Conservation (phyloP, 1,284 basidiomycete species). For the Microbotryomycetes sp. region DNA sequence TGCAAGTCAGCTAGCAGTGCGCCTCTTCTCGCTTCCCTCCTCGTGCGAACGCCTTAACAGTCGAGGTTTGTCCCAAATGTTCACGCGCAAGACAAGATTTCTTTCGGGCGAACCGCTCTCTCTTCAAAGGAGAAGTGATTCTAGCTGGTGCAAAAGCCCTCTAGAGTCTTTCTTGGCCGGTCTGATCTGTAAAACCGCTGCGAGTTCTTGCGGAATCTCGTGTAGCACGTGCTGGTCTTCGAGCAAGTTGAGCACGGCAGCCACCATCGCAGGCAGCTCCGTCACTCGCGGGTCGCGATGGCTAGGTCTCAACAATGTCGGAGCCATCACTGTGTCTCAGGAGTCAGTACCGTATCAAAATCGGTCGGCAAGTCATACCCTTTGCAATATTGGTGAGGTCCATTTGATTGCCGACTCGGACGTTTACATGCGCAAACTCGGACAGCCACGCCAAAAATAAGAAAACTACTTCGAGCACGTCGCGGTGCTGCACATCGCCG, state of each 20-base stretch:
- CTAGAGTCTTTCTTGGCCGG: slow-evolving; percentile 1
- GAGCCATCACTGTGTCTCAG: slow-evolving; percentile 25
- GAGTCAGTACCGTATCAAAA: neutral
- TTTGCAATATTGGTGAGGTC: slow-evolving; percentile 12
- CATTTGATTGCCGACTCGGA: slow-evolving; percentile 14
- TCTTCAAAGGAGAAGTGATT: no score
- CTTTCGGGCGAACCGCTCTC: no score
- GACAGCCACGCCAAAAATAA: slow-evolving; percentile 23
- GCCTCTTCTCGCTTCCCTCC: no score
- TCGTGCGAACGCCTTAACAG: no score
- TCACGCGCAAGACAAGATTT: no score
- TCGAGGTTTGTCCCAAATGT: no score
- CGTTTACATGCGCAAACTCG: slow-evolving; percentile 7
- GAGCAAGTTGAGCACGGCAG: slow-evolving; percentile 13
- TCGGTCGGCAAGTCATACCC: slow-evolving; percentile 7
- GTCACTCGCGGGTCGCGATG: slow-evolving; percentile 6
- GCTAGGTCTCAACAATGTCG: slow-evolving; percentile 10
- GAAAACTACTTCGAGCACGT: slow-evolving; percentile 23
- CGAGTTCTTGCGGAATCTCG: slow-evolving; percentile 19
- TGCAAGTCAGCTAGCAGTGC: no score
- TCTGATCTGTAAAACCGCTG: slow-evolving; percentile 13
- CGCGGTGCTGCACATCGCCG: slow-evolving; percentile 4
- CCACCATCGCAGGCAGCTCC: slow-evolving; percentile 18
- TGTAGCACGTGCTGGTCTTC: slow-evolving; percentile 25
- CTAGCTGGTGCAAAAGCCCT: slow-evolving; percentile 7